Conservation (phyloP, 495 filamentous ascomycete species). For the Penicillium malachiteum region DNA sequence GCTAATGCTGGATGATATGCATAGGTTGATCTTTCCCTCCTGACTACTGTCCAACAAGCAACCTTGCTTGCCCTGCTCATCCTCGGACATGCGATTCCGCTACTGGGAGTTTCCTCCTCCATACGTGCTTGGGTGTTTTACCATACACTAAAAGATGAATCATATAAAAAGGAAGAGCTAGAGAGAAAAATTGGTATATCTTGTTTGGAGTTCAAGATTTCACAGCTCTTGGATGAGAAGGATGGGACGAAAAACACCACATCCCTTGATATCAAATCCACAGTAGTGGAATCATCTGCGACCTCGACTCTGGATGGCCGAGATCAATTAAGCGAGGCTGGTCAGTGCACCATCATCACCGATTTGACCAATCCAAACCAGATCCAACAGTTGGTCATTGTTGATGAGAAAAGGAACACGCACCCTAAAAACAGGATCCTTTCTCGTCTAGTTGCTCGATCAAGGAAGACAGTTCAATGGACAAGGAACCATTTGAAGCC, state of each 20-base stretch:
- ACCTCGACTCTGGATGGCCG: too few relatives aligned
- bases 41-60: slow-evolving; percentile 70
- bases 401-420: slow-evolving; percentile 8
- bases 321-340: neutral
- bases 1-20: slow-evolving; percentile 3
- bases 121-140: slow-evolving; percentile 66
- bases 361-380: neutral
- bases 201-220: neutral
- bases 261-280: neutral
- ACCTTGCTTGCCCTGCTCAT: slow-evolving; percentile 70
- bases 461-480: slow-evolving; percentile 9
- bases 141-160: slow-evolving; percentile 54
- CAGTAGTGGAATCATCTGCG: neutral
- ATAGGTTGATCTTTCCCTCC: slow-evolving; percentile 57
- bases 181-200: too few relatives aligned
- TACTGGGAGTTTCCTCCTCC: slow-evolving; percentile 39
- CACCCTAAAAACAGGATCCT: slow-evolving; percentile 9
- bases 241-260: neutral
- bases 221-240: neutral
- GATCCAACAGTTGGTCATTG: slow-evolving; percentile 22
- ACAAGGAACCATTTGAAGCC: neutral
- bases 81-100: slow-evolving; percentile 59
- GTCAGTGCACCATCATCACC: neutral
- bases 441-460: neutral
- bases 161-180: slow-evolving; percentile 23